phyloP scores from a whole-genome alignment of 306 rosid genomes.

The Astragalus membranaceus region DNA sequence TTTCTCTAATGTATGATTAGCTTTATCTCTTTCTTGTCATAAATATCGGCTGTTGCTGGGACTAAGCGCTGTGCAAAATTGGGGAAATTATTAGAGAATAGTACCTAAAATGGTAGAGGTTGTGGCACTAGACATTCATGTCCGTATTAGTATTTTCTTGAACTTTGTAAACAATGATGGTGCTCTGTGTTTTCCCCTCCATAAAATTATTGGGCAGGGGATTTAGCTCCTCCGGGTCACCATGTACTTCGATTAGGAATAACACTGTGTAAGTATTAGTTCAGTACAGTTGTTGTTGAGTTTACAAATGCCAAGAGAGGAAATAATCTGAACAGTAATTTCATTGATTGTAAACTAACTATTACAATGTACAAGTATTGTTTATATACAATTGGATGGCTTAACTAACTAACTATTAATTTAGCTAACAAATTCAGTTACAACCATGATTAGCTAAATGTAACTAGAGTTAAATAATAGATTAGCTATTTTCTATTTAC shows the following conservation, averaged over 20 bases:
- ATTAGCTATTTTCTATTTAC: too few species aligned
- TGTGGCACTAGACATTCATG: not conserved
- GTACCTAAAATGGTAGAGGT: not conserved
- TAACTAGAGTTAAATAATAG: too few species aligned
- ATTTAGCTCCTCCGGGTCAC: not conserved
- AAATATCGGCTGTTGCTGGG: not conserved
- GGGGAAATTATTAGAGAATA: not conserved
- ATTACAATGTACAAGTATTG: too few species aligned
- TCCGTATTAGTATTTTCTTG: not conserved
- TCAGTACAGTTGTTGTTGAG: too few species aligned
- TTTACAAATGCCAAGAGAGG: too few species aligned
- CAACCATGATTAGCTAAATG: too few species aligned
- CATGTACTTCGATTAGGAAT: not conserved
- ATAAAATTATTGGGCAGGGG: not conserved
- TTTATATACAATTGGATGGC: too few species aligned
- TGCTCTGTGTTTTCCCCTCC: not conserved
- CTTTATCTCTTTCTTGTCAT: not conserved
- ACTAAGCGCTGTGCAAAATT: not conserved
- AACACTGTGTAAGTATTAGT: too few species aligned
- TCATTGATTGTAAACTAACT: too few species aligned
- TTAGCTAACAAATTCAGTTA: too few species aligned
- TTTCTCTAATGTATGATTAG: not conserved
- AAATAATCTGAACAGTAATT: too few species aligned
- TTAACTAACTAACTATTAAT: too few species aligned
- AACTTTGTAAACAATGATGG: not conserved